Base-by-base conservation (phyloP, 2,329 filamentous ascomycete species). In the Allantophomopsis cytisporea region DNA sequence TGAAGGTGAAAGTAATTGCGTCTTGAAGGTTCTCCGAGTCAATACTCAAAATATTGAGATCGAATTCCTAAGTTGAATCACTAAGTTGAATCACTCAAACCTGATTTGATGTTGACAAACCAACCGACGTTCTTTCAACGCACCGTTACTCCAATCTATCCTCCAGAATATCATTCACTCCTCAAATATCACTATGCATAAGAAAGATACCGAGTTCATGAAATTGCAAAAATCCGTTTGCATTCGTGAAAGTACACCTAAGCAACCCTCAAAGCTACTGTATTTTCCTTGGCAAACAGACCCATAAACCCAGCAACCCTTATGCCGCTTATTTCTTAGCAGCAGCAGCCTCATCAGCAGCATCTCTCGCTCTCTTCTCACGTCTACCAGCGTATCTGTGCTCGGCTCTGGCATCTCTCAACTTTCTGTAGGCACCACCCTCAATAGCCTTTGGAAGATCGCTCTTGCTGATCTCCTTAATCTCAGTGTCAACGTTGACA, bases 361-460 rank as follows among this genome's bases (percentile, higher is more conserved):
- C 89, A 58, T 85, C 84, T 75, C 81, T 83, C 56, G 73, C 80
- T 60, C 91, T 81, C 87, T 96, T 96, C 76, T 93, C 88, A 64
- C 87, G 80, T 60, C 74, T 74, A 68, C 91, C 91, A 50, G 74
- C 66, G 59, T 83, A 71, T 64, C 88, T 82, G 58, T 83, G 79
- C 60, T 93, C 83, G 63, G 77, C 79, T 68, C 91, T 81, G 54
- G 83, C 79, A 54, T 82, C 71, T 65, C 91, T 84, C 62, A 98
- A 79, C 60, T 77, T 81, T 62, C 73, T 72, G 80, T 83, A 96
- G 50, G 88, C 91, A 65, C 80, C 82, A 66, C 87, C 82, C 70
- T 88, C 83, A 60, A 72, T 54, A 47, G 76, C 64, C 64, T 80
- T 72, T 64, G 82, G 79, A 56, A 94, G 63, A 52, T 87, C 80